Percentiles rank a stretch among this genome's conserved stretches.
These are phyloP conservation scores for Colletotrichum musae DNA, from an alignment of 2,329 filamentous ascomycete species.

Conservation along the genomic window DNA sequence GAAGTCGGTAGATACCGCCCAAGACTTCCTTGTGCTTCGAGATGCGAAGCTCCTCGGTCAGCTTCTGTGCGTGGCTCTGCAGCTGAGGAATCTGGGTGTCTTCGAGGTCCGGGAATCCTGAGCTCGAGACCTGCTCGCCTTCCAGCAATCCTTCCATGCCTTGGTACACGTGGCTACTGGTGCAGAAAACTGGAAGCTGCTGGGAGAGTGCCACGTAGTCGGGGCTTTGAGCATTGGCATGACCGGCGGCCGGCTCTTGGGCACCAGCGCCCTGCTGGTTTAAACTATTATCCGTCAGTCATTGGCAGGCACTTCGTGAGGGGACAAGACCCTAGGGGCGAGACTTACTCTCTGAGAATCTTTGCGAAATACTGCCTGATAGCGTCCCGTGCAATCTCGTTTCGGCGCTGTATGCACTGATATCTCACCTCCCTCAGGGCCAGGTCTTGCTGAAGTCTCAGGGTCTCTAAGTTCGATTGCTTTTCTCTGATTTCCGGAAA, in stretches of 20 bases:
- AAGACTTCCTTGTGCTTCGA: conserved; percentile 16
- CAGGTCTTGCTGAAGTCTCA: not conserved
- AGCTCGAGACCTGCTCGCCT: conserved; percentile 50
- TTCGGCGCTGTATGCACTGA: conserved; percentile 67
- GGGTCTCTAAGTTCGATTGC: too few relatives aligned
- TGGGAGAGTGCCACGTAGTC: conserved; percentile 71
- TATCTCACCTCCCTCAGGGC: not conserved
- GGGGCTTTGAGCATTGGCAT: not conserved
- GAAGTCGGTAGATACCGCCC: not conserved
- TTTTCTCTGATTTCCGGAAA: too few relatives aligned
- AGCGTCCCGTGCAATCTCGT: conserved; percentile 61
- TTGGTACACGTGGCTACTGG: conserved; percentile 75
- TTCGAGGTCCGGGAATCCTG: conserved; percentile 65
- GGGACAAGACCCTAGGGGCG: too few relatives aligned
- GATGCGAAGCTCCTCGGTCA: conserved; percentile 25
- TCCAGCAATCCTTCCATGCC: conserved; percentile 64
- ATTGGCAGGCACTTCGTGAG: too few relatives aligned
- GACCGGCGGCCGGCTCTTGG: not conserved
- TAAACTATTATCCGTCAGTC: too few relatives aligned
- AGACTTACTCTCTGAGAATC: conserved; percentile 62
- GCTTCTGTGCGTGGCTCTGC: conserved; percentile 61
- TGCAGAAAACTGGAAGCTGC: conserved; percentile 74
- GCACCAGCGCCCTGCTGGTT: not conserved
- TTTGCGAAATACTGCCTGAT: conserved; percentile 43
- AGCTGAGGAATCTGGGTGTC: conserved; percentile 74